Evolutionary conservation across 176 grass and related monocot genomes (phyloP), one percentile per base, ranked within the genome.

Genomic region (Musa schizocarpa): DNA sequence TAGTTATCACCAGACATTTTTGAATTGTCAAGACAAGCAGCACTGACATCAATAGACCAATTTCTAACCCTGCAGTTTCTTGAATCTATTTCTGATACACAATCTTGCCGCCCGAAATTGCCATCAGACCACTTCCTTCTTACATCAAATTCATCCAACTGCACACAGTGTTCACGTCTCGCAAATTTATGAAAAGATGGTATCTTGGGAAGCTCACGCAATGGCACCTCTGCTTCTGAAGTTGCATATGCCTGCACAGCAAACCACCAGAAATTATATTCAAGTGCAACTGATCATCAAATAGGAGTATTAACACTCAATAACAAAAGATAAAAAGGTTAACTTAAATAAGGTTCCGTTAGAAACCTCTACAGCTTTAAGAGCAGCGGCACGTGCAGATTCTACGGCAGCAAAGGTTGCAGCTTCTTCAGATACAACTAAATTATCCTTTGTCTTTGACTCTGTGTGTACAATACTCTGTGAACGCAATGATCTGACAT

Each of bases 121-220:
- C 86, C 90, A 84, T 76, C 87, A 81, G 75, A 80, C 72, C 29
- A 71, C 76, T 78, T 90, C 74, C 83, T 90, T 70, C 84, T 99
- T 74, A 84, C 71, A 87, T 89, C 86, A 55, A 87, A 82, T 82
- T 93, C 90, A 23, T 98, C 94, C 70, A 85, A 67, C 72, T 94
- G 80, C 61, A 85, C 77, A 79, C 24, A 63, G 2, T 80, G 56
- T 50, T 91, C 88, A 79, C 91, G 83, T 53, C 81, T 93, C 1
- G 86, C 91, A 86, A 99, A 99, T 81, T 85, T 83, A 29, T 93
- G 81, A 52, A 99, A 99, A 76, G 95, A 94, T 73, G 88, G 95
- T 87, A 99, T 99, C 80, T 99, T 94, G 59, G 95, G 95, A 75
- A 99, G 95, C 63, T 99, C 86, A 13, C 77, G 84, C 70, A 77